phyloP scores from a whole-genome alignment of 2,329 filamentous ascomycete genomes.

The Colletotrichum cereale region DNA sequence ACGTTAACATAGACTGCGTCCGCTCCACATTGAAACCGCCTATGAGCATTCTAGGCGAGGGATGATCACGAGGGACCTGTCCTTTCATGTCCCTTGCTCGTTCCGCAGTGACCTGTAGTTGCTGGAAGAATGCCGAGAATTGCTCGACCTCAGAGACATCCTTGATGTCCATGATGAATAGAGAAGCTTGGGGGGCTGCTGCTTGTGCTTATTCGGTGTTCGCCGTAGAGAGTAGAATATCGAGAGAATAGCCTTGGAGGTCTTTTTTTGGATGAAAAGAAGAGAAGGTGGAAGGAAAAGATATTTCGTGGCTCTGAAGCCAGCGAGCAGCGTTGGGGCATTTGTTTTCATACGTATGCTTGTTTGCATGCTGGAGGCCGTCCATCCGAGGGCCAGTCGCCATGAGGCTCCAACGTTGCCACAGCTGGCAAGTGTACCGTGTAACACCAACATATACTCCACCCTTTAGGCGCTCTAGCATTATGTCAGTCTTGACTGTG shows the following conservation, averaged over 20 bases:
- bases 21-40: neutral
- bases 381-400: too few relatives aligned
- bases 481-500: too few relatives aligned
- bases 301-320: too few relatives aligned
- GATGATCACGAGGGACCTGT: slow-evolving; percentile 1
- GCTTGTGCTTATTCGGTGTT: neutral
- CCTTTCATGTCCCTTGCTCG: neutral
- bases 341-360: neutral
- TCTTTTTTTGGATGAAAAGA: neutral
- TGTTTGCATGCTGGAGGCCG: slow-evolving; percentile 1
- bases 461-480: neutral
- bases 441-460: neutral
- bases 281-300: neutral
- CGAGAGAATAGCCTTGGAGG: neutral
- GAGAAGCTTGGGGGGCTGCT: neutral
- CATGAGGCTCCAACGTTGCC: neutral
- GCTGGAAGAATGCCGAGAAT: neutral
- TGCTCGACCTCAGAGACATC: neutral
- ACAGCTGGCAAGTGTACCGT: too few relatives aligned
- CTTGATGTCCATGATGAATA: slow-evolving; percentile 13
- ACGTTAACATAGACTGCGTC: neutral
- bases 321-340: too few relatives aligned
- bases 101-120: neutral
- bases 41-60: neutral
- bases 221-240: neutral